These are phyloP conservation scores for Helminthosporium solani DNA, from an alignment of 2,329 filamentous ascomycete species.

Conservation along the genomic window DNA sequence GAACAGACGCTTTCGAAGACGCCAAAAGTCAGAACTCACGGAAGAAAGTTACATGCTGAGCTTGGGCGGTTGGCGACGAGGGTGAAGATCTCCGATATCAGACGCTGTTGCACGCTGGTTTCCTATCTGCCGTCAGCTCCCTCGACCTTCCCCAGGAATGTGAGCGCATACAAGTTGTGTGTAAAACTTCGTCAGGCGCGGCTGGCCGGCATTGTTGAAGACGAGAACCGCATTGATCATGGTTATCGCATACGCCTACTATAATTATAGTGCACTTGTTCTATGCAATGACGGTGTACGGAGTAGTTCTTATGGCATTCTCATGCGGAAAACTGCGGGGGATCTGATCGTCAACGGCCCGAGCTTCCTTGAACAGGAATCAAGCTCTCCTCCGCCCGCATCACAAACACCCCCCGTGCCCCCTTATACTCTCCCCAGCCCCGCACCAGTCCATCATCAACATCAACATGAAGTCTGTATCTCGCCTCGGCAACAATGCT, in stretches of 20 bases:
- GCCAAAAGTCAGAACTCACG: too few species aligned
- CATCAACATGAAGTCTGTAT: constrained; percentile 23
- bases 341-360: constrained; percentile 4
- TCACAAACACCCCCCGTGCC: background rate
- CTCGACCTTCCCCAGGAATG: too few species aligned
- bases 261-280: too few species aligned
- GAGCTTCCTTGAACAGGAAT: constrained; percentile 11
- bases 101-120: constrained; percentile 92
- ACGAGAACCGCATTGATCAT: constrained; percentile 99
- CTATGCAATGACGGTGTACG: background rate
- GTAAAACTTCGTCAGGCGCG: constrained; percentile 96
- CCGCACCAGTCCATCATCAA: constrained; percentile 8
- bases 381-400: constrained; percentile 8
- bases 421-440: background rate
- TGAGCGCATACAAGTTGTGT: constrained; percentile 72
- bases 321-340: constrained; percentile 2
- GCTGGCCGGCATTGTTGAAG: constrained; percentile 98
- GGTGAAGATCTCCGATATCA: constrained; percentile 96
- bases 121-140: constrained; percentile 59
- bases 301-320: too few species aligned
- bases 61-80: constrained; percentile 87
- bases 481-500: constrained; percentile 19
- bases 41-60: constrained; percentile 97
- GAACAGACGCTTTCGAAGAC: too few species aligned
- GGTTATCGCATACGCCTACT: constrained; percentile 6